phyloP scores from a whole-genome alignment of 73 alveolate genomes.

The Effrenium voratum region DNA sequence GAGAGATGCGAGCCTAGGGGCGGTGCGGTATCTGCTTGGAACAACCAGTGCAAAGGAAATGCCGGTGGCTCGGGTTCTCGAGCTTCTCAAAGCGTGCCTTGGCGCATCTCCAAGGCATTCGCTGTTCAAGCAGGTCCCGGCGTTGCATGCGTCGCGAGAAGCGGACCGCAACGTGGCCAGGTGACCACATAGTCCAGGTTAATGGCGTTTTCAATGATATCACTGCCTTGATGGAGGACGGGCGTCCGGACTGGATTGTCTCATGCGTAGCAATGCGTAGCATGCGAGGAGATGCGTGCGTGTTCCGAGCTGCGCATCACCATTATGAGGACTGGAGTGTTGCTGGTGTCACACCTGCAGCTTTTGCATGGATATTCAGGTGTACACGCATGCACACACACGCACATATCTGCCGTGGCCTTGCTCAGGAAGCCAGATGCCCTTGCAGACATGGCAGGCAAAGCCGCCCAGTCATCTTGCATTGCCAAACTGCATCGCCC shows the following conservation, averaged over 20 bases:
- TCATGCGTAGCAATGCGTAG: too few species aligned
- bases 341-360: too few species aligned
- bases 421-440: too few species aligned
- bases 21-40: conserved; percentile 87
- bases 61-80: neutral
- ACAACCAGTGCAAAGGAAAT: conserved; percentile 62
- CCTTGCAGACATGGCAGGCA: too few species aligned
- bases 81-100: neutral
- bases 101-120: conserved; percentile 2
- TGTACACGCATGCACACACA: too few species aligned
- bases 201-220: conserved; percentile 49
- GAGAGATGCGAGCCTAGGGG: too few species aligned
- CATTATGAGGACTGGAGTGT: conserved; percentile 11
- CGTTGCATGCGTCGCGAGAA: neutral
- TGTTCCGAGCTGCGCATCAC: conserved; percentile 78
- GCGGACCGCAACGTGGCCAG: neutral
- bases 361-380: too few species aligned
- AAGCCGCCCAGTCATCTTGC: too few species aligned
- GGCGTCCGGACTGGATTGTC: too few species aligned
- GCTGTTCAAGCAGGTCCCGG: conserved; percentile 44
- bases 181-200: conserved; percentile 81
- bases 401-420: too few species aligned
- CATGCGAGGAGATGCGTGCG: conserved; percentile 93
- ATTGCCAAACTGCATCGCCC: too few species aligned
- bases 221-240: conserved; percentile 83